Evolutionary conservation across 2,329 filamentous ascomycete species (phyloP), one percentile per base, ranked within the genome.

Genomic region (Clonostachys rosea): DNA sequence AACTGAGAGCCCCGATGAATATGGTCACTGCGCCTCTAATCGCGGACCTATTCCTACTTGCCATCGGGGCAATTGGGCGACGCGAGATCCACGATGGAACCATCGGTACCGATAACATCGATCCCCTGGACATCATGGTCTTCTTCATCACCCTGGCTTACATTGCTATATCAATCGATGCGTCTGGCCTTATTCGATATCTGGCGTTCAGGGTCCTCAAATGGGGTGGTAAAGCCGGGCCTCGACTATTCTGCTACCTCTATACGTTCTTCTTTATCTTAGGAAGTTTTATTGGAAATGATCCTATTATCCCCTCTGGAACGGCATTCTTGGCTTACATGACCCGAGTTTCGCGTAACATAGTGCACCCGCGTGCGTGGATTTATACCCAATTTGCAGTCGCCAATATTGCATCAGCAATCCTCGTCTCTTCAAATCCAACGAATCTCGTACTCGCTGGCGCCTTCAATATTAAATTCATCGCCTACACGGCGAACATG

Each of bases 291-390:
- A 84, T 89, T 44, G 86, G 86, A 8, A 90, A 89, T 49, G 86
- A 90, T 53, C 86, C 86, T 0, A 84, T 89, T 52, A 87, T 89
- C 46, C 66, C 89, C 0, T 88, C 85, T 0, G 86, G 86, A 2
- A 90, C 86, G 0, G 79, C 86, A 1, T 89, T 89, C 47, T 73
- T 89, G 12, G 83, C 86, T 4, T 90, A 90, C 62, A 87, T 90
- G 84, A 89, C 85, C 1, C 73, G 84, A 7, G 84, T 88, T 0
- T 88, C 85, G 0, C 83, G 78, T 63, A 89, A 89, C 53, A 89
- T 90, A 49, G 66, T 76, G 11, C 79, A 87, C 48, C 85, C 86
- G 1, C 70, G 81, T 56, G 86, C 86, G 0, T 89, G 86, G 86
- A 88, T 89, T 18, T 77, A 82, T 54, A 79, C 78, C 3, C 86